These are phyloP conservation scores for Botrytis porri DNA, from an alignment of 2,329 filamentous ascomycete genomes.

Conservation along the genomic window DNA sequence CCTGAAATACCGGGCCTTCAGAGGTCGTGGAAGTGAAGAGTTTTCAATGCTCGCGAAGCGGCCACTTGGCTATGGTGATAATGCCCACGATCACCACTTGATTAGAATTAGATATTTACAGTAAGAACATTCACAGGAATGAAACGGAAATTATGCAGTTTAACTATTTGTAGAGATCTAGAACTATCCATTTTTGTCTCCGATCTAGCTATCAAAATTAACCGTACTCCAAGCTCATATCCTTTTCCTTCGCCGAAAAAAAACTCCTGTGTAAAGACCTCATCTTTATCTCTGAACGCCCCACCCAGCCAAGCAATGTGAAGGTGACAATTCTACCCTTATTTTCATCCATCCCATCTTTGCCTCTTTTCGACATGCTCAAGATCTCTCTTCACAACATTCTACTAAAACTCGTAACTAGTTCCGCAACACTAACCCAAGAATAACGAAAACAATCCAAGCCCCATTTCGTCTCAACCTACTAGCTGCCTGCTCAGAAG, in stretches of 20 bases:
- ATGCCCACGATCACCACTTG: not conserved
- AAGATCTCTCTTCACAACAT: not conserved
- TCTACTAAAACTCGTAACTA: not conserved
- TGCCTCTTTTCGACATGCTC: not conserved
- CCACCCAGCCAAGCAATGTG: not conserved
- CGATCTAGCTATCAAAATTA: too few relatives aligned
- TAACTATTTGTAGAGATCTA: not conserved
- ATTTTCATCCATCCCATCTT: not conserved
- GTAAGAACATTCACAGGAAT: not conserved
- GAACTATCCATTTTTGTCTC: not conserved
- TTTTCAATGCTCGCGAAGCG: not conserved
- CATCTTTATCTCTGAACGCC: not conserved
- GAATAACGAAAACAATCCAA: not conserved
- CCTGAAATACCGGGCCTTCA: not conserved
- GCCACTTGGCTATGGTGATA: not conserved
- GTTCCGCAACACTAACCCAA: not conserved
- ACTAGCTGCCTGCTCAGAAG: slow-evolving; percentile 7
- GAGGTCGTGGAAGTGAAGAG: not conserved
- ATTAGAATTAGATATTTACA: not conserved
- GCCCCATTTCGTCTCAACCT: not conserved
- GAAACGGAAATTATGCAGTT: not conserved
- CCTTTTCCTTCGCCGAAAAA: not conserved
- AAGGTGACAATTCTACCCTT: not conserved
- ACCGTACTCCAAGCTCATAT: too few relatives aligned
- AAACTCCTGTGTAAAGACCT: not conserved